Base-by-base conservation (phyloP, 139 green algal species). In the Bryopsis sp. region DNA sequence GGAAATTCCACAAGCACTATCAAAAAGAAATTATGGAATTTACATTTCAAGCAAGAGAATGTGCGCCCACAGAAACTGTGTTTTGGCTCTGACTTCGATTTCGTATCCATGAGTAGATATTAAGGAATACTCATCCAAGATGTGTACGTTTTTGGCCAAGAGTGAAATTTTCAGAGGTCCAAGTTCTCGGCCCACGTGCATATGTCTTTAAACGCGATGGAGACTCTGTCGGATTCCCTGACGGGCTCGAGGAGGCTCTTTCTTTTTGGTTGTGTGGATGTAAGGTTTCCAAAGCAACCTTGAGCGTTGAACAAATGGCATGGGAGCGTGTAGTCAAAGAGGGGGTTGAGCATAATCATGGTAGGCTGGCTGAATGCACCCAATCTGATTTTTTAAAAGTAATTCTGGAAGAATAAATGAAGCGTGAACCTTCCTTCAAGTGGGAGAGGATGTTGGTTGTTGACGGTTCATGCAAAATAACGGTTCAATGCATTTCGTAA, bases 291-390 rank as follows among this genome's bases (percentile, higher is more conserved):
- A 90, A 89, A 64, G 82, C 83, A 8, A 96, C 94, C 71, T 68
- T 98, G 2, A 72, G 57, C 28, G 85, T 98, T 2, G 84, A 95
- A 68, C 81, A 96, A 76, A 79, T 81, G 67, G 86, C 91, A 0
- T 98, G 93, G 93, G 72, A 76, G 38, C 76, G 93, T 0, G 54
- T 87, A 2, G 54, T 73, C 2, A 34, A 87, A 1, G 39, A 72
- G 2, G 90, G 86, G 32, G 31, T 74, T 39, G 33, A 76, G 0
- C 90, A 96, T 63, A 67, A 91, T n/a, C 90, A 96, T 65, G 87
- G 89, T 86, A 39, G 28, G 28, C n/a, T 19, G 7, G 35, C 70
- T 66, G 15, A 43, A 2, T 46, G 15, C 64, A 54, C 19, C n/a
- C n/a, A n/a, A n/a, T n/a, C n/a, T n/a, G n/a, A n/a, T n/a, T n/a